Evolutionary conservation across 371 early-diverging fungal genomes (phyloP), one percentile per base, ranked within the genome.

Genomic region (Apophysomyces trapeziformis): DNA sequence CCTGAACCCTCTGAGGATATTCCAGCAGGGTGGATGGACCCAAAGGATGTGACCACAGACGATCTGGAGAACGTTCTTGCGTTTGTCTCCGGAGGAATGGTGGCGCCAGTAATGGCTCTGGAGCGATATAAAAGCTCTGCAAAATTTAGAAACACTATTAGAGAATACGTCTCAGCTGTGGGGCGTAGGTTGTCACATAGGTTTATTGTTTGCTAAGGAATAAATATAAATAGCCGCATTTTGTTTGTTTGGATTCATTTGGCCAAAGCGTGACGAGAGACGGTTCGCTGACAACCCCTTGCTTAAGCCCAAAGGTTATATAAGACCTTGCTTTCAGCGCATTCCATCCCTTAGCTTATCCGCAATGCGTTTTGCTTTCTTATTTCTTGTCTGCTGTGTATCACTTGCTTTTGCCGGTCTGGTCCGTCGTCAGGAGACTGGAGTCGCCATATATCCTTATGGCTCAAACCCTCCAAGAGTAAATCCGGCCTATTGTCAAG

Each of bases 401-500:
- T 21, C 21, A 5, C 16, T 21, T 21, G 54, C 21, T 21, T 9
- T 9, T 11, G 54, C 21, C 5, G 21, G 54, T 21, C 21, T 50
- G 8, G 21, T 21, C 5, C 54, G 41, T 4, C 60, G 39, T 38
- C 38, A 41, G 8, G 43, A 18, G 16, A 4, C 5, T 4, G 16
- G 18, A 21, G 9, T 3, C 5, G 21, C 21, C 2, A 11, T 18
- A 21, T 50, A 50, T 11, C 67, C 67, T 6, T 58, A 44, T 62
- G 54, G 44, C n/a, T n/a, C 11, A 11, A 67, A 67, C n/a, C 44
- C 57, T 13, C 65, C 60, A 18, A 45, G 66, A n/a, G 38, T 47
- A 8, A 65, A 65, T 38, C 66, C 66, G 7, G 50, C 37, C 13
- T 65, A 65, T 14, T 65, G 66, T 38, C 36, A 59, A 47, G 66